A percentile compares a stretch with the other conserved stretches of the same genome.
Conservation (phyloP, 1,284 basidiomycete genomes). For the Leccinum solheimii region DNA sequence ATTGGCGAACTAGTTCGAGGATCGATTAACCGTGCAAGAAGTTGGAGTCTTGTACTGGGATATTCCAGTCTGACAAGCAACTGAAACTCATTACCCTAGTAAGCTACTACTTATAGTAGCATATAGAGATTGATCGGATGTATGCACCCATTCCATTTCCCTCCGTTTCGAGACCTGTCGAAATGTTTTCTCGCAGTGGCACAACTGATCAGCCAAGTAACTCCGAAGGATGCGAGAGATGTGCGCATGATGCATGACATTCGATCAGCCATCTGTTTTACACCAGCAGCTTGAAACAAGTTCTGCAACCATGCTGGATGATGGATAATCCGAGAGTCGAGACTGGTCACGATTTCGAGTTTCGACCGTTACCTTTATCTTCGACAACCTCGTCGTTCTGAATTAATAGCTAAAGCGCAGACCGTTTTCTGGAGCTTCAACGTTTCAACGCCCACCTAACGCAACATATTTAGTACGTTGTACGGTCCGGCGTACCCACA, state of each 20-base stretch:
- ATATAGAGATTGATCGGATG: no score
- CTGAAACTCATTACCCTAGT: background rate
- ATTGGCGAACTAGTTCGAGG: background rate
- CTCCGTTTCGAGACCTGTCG: background rate
- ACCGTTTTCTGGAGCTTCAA: background rate
- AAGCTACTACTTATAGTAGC: no score
- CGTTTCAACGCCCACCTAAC: background rate
- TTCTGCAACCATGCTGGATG: background rate
- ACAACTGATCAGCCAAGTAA: background rate
- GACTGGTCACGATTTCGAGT: background rate
- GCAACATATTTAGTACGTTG: background rate
- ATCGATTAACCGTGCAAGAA: background rate
- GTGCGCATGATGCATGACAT: background rate
- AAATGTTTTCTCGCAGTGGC: background rate
- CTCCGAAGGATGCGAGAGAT: background rate
- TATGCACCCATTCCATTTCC: background rate
- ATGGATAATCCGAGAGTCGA: background rate
- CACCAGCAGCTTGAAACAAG: background rate
- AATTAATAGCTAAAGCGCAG: background rate
- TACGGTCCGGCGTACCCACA: background rate
- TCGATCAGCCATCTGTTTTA: background rate
- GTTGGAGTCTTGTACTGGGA: background rate
- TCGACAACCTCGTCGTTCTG: background rate
- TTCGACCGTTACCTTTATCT: background rate
- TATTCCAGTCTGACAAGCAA: background rate